phyloP scores from a whole-genome alignment of 2,329 filamentous ascomycete species.

The Aspergillus jensenii region DNA sequence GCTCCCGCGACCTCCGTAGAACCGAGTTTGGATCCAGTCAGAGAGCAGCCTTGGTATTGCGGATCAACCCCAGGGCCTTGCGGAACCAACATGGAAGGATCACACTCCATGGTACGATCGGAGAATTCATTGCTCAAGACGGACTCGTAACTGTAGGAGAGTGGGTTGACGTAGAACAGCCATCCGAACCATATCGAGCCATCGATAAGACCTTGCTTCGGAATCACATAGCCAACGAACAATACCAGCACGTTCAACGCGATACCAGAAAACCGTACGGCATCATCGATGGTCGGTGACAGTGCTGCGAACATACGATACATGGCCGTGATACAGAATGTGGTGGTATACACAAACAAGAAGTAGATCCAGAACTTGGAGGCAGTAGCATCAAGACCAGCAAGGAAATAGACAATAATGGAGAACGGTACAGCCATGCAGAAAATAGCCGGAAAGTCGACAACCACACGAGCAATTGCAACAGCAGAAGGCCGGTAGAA shows the following conservation, averaged over 20 bases:
- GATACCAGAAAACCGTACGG: conserved; percentile 64
- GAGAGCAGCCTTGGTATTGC: conserved; percentile 61
- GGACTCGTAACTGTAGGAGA: conserved; percentile 65
- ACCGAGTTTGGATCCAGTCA: conserved; percentile 58
- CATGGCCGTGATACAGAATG: conserved; percentile 62
- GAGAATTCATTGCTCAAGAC: conserved; percentile 67
- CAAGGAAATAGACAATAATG: conserved; percentile 67
- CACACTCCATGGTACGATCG: conserved; percentile 58
- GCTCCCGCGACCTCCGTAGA: conserved; percentile 53
- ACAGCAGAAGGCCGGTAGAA: conserved; percentile 71
- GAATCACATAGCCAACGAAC: conserved; percentile 68
- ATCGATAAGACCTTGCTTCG: conserved; percentile 58
- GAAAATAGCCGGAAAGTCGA: conserved; percentile 62
- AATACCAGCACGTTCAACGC: conserved; percentile 61
- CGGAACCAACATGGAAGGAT: conserved; percentile 60
- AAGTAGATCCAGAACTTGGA: conserved; percentile 68
- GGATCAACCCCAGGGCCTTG: conserved; percentile 56
- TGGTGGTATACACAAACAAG: conserved; percentile 63
- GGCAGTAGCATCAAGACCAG: conserved; percentile 56
- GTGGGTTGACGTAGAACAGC: conserved; percentile 57
- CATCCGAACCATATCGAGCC: conserved; percentile 67
- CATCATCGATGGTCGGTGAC: conserved; percentile 64
- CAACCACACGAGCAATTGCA: conserved; percentile 59
- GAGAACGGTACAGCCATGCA: conserved; percentile 60
- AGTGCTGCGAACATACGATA: conserved; percentile 67